Conservation (phyloP, 257 asterid genomes). For the Eucommia ulmoides region DNA sequence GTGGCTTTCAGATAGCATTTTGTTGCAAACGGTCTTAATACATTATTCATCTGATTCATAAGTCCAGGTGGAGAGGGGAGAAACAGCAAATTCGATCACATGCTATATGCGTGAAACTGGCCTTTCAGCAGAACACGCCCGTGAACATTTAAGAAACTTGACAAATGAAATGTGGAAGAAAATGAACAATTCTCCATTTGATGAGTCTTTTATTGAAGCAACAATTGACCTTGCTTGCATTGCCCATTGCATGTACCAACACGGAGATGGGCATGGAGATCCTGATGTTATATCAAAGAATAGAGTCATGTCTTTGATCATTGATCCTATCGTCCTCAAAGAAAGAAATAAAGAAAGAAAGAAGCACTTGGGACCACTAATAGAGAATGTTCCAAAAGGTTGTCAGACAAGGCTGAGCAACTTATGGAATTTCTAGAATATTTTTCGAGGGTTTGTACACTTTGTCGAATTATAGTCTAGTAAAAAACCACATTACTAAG, state of each 20-base stretch:
- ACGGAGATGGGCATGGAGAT: slow-evolving; percentile 16
- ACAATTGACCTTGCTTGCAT: slow-evolving; percentile 11
- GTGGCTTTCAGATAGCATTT: too few relatives aligned
- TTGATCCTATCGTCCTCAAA: slow-evolving; percentile 9
- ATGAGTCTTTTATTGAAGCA: background rate
- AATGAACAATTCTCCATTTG: background rate
- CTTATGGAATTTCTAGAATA: too few relatives aligned
- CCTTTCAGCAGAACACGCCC: background rate
- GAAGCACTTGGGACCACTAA: too few relatives aligned
- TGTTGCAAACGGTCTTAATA: too few relatives aligned
- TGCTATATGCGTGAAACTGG: background rate
- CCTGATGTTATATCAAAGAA: slow-evolving; percentile 11
- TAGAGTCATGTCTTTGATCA: slow-evolving; percentile 7
- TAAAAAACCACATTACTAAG: too few relatives aligned
- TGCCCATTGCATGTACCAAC: slow-evolving; percentile 4
- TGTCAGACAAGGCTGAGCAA: too few relatives aligned
- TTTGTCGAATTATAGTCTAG: too few relatives aligned
- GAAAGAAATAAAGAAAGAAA: too few relatives aligned
- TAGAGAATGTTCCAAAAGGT: too few relatives aligned
- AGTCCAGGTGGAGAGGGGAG: background rate
- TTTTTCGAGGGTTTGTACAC: too few relatives aligned
- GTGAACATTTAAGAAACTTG: background rate
- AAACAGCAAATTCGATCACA: background rate
- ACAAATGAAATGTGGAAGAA: background rate
- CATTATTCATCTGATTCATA: too few relatives aligned